phyloP scores from a whole-genome alignment of 2,329 filamentous ascomycete genomes.

The Diaporthe batatas region DNA sequence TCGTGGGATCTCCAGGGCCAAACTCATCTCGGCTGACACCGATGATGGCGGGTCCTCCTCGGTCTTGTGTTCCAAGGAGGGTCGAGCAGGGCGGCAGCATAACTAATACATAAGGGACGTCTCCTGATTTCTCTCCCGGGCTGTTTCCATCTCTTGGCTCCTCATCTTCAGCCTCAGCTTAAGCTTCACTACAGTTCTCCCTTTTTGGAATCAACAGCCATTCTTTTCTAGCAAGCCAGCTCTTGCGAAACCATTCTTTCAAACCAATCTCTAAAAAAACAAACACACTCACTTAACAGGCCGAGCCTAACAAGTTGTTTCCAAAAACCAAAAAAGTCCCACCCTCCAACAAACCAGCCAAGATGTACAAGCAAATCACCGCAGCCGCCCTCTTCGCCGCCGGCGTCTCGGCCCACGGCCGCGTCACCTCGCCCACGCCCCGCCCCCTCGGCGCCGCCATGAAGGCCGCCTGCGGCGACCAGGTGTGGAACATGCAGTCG shows the following conservation, averaged over 20 bases:
- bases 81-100: background rate
- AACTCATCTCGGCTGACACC: conserved; percentile 41
- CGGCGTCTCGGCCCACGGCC: conserved; percentile 66
- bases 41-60: conserved; percentile 27
- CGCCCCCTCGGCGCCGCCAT: conserved; percentile 66
- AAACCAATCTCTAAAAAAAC: conserved; percentile 5
- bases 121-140: background rate
- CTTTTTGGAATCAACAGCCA: conserved; percentile 40
- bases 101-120: conserved; percentile 37
- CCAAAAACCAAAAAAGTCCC: conserved; percentile 9
- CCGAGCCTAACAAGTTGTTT: conserved; percentile 39
- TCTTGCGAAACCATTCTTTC: conserved; percentile 40
- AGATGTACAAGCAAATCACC: conserved; percentile 43
- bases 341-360: conserved; percentile 24
- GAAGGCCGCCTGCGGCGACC: conserved; percentile 64
- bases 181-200: conserved; percentile 39
- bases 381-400: conserved; percentile 53
- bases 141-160: background rate
- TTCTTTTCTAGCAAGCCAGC: conserved; percentile 43
- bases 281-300: conserved; percentile 39
- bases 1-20: conserved; percentile 11
- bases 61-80: background rate
- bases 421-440: conserved; percentile 60
- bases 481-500: conserved; percentile 65
- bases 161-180: conserved; percentile 40